phyloP scores from a whole-genome alignment of 208 protist genomes.

The Trypanosoma grayi region DNA sequence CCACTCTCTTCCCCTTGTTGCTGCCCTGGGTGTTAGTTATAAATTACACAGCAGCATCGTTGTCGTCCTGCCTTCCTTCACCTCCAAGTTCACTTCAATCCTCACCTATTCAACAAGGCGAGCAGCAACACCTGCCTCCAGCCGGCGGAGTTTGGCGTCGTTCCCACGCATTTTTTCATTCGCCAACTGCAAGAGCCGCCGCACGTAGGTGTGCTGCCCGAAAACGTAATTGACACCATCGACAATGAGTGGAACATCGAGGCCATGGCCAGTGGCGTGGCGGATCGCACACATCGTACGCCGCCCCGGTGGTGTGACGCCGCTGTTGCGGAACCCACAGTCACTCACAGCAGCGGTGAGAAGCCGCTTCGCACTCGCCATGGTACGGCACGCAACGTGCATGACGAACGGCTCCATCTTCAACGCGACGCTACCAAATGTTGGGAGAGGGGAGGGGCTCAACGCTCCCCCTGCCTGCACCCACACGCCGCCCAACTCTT shows the following conservation, averaged over 20 bases:
- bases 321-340: conserved; percentile 83
- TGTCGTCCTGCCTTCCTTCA: neutral
- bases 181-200: conserved; percentile 57
- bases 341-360: conserved; percentile 67
- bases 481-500: conserved; percentile 61
- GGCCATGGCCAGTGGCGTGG: conserved; percentile 47
- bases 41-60: too few species aligned
- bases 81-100: neutral
- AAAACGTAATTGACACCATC: conserved; percentile 62
- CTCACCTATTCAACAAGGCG: conserved; percentile 16
- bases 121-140: conserved; percentile 37
- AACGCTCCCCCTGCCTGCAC: neutral
- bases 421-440: conserved; percentile 50
- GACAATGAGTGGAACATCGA: conserved; percentile 78
- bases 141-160: conserved; percentile 43
- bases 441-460: conserved; percentile 25
- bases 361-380: conserved; percentile 70
- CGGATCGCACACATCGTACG: conserved; percentile 85
- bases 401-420: conserved; percentile 91
- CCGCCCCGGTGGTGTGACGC: conserved; percentile 72
- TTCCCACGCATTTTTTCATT: conserved; percentile 83
- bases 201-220: conserved; percentile 65
- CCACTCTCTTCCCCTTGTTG: too few species aligned
- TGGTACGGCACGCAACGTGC: conserved; percentile 83
- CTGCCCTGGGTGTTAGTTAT: too few species aligned